Evolutionary conservation across 345 rosid species (phyloP).

Genomic region (Aegle marmelos): DNA sequence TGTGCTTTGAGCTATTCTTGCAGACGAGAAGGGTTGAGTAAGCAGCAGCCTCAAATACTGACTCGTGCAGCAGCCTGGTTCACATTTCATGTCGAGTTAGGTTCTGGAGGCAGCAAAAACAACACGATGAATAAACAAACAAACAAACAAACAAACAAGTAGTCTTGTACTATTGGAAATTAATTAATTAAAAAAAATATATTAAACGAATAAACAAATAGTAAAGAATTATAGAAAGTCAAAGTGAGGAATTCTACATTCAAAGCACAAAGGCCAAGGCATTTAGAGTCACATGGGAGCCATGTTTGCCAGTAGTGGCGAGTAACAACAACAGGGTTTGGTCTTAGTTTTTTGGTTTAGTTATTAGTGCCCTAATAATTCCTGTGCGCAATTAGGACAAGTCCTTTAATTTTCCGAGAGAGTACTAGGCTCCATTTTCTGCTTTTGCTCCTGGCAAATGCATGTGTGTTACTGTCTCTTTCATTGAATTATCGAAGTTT

Average conservation of each 20-base stretch:
- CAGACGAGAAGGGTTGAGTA: background rate
- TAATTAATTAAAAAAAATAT: background rate
- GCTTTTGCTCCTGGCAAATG: background rate
- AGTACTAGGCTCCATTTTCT: background rate
- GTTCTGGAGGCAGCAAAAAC: background rate
- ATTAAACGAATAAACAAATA: background rate
- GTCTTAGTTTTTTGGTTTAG: background rate
- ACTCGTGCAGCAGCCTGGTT: background rate
- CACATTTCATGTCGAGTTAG: background rate
- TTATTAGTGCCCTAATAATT: background rate
- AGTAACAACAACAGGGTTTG: too few relatives aligned
- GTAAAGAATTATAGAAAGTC: slow-evolving; percentile 32
- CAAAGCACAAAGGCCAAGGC: slow-evolving; percentile 51
- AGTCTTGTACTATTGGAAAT: background rate
- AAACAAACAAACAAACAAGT: background rate
- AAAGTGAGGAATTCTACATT: slow-evolving; percentile 42
- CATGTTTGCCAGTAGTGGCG: background rate
- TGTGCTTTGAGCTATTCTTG: background rate
- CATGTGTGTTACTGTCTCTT: slow-evolving; percentile 10
- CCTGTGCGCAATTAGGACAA: slow-evolving; percentile 6
- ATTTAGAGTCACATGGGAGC: slow-evolving; percentile 55
- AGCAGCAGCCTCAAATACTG: slow-evolving; percentile 18
- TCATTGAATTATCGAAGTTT: background rate
- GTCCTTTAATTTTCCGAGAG: background rate
- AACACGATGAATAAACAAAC: too few relatives aligned